Conservation (phyloP, 306 rosid genomes). For the Cotoneaster glaucophyllus region DNA sequence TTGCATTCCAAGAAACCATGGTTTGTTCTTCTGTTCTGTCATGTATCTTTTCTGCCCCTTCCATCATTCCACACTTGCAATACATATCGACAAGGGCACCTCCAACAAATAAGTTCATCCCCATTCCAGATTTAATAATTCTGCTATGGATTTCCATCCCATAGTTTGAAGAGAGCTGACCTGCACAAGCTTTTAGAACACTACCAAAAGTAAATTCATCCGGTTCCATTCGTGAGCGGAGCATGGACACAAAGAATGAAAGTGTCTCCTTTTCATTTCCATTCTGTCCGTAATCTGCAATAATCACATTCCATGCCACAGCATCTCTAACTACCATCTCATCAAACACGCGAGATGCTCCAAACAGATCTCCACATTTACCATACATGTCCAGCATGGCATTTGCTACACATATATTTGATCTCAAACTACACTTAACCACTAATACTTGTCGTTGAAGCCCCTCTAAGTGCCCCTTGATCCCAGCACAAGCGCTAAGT, state of each 20-base stretch:
- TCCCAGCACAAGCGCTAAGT: neutral
- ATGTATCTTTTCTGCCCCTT: constrained; percentile 73
- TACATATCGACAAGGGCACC: neutral
- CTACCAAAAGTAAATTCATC: neutral
- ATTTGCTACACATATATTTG: constrained; percentile 67
- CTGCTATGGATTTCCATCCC: neutral
- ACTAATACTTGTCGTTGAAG: neutral
- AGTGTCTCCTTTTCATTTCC: constrained; percentile 44
- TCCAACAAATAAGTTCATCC: neutral
- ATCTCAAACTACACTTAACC: constrained; percentile 3
- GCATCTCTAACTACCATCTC: neutral
- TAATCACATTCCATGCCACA: constrained; percentile 79
- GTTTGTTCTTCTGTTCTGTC: constrained; percentile 45
- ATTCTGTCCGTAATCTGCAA: constrained; percentile 69
- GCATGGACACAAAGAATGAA: constrained; percentile 57
- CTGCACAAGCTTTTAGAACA: neutral
- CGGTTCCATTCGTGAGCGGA: neutral
- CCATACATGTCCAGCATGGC: constrained; percentile 78
- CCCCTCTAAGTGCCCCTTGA: neutral
- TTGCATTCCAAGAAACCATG: constrained; percentile 39
- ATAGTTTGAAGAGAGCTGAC: neutral
- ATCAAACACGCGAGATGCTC: neutral
- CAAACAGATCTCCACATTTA: constrained; percentile 46
- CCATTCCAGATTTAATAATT: neutral
- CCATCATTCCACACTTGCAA: constrained; percentile 13